phyloP scores from a whole-genome alignment of 2,329 filamentous ascomycete species.

The Ophiostoma populinum region DNA sequence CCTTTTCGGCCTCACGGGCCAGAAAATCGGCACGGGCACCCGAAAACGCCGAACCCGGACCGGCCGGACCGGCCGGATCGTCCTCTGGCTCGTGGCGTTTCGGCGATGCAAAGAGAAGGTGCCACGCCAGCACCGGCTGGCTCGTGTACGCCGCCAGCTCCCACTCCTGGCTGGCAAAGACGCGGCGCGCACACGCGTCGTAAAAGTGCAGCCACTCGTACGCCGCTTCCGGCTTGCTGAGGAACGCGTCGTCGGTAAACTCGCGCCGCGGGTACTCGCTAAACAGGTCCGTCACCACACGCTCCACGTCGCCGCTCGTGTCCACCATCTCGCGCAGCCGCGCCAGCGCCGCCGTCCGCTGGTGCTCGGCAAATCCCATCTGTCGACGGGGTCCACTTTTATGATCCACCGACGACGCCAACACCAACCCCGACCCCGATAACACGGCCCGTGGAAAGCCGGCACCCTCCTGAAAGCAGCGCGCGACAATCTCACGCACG shows the following conservation, averaged over 20 bases:
- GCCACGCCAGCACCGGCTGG: constrained; percentile 75
- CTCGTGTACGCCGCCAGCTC: constrained; percentile 77
- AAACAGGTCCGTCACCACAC: constrained; percentile 71
- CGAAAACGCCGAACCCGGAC: constrained; percentile 50
- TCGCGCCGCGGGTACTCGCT: constrained; percentile 69
- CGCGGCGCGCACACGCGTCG: constrained; percentile 59
- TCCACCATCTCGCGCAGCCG: constrained; percentile 61
- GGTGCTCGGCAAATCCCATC: constrained; percentile 54
- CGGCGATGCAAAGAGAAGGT: constrained; percentile 72
- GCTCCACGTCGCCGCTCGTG: constrained; percentile 60
- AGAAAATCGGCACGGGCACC: constrained; percentile 68
- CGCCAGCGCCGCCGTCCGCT: constrained; percentile 55
- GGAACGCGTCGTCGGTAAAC: constrained; percentile 82
- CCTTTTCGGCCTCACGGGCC: constrained; percentile 65
- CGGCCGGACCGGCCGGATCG: constrained; percentile 25
- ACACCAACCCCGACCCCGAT: constrained; percentile 14
- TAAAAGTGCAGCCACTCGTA: constrained; percentile 97
- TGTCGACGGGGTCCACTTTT: constrained; percentile 33
- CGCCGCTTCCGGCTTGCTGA: constrained; percentile 71
- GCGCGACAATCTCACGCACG: constrained; percentile 55
- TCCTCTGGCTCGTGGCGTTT: constrained; percentile 27
- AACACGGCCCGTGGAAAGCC: constrained; percentile 41
- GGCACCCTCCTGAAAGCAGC: constrained; percentile 65
- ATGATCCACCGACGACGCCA: constrained; percentile 13
- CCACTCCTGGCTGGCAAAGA: constrained; percentile 82